Evolutionary conservation across 129 eudicot genomes (phyloP), one percentile per base, ranked within the genome.

Genomic region (Tanacetum coccineum): DNA sequence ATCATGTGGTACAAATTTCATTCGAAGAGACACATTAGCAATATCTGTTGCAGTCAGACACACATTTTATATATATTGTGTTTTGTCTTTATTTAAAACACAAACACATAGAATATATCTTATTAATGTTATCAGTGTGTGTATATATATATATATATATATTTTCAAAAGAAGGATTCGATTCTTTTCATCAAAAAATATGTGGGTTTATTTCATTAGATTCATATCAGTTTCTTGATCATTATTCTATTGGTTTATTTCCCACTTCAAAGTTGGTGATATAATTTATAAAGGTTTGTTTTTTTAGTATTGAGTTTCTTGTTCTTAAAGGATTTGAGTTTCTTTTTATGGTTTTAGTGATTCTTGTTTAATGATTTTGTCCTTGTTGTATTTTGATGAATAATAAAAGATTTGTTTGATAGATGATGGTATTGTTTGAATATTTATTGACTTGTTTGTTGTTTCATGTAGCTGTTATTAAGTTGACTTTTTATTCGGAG

Each of bases 111-210:
- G 51, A 72, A 61, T 59, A 73, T 44, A 65, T 66, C 70, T 67
- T 22, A 22, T 22, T 22, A 22, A 22, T 22, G 25, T 22, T 64
- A 3, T 46, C 25, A 25, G 48, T 58, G 44, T 51, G 14, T 74
- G 18, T 48, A 22, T 22, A 22, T 22, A 22, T 22, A 22, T 22
- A 22, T 22, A 22, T 36, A 36, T 36, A 36, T 36, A 5, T 75
- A 59, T 60, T 59, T 75, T 75, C 64, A 50, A 22, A 63, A 52
- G 70, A 17, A 42, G 25, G 9, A 76, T 76, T 76, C 80, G 80
- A 76, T 76, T 76, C 80, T 62, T 76, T 59, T 17, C 74, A 68
- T 61, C 52, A 76, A 68, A 61, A 64, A 60, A 68, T 57, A 60
- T 60, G 40, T 9, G 70, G 70, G 64, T 76, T 69, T 68, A 14